Evolutionary conservation across 2,329 filamentous ascomycete species (phyloP).

Genomic region (Aspergillus uvarum): DNA sequence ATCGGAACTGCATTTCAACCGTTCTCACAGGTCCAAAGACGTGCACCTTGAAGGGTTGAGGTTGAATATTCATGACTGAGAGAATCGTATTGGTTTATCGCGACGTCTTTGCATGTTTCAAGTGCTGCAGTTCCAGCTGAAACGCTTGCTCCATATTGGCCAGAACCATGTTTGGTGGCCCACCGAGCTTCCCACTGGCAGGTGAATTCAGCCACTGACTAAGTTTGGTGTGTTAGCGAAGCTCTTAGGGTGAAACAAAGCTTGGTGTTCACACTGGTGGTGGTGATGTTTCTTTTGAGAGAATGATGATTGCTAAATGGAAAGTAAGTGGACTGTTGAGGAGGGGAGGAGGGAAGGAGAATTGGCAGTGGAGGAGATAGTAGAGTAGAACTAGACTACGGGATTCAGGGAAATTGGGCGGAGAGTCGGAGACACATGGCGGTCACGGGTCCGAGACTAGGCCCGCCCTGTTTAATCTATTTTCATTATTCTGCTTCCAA

Average conservation of each 20-base stretch:
- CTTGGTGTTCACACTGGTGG: background rate
- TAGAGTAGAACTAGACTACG: background rate
- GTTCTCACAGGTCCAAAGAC: constrained; percentile 50
- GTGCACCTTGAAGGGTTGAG: constrained; percentile 65
- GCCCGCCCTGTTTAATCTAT: background rate
- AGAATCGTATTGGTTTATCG: background rate
- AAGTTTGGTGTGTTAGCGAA: background rate
- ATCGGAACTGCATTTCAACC: background rate
- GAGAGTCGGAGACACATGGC: constrained; percentile 9
- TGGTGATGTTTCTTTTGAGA: background rate
- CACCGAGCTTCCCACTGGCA: constrained; percentile 8
- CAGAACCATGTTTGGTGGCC: background rate
- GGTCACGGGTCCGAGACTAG: constrained; percentile 11
- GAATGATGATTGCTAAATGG: background rate
- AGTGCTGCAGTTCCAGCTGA: constrained; percentile 4
- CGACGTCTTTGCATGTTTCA: constrained; percentile 12
- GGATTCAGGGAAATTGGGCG: background rate
- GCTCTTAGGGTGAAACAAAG: constrained; percentile 4
- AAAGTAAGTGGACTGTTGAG: background rate
- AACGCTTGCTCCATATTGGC: constrained; percentile 14
- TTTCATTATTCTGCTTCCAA: constrained; percentile 1
- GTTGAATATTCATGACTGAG: constrained; percentile 51
- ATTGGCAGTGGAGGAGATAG: background rate
- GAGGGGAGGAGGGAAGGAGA: background rate
- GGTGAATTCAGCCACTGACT: constrained; percentile 46